Conservation (phyloP, 495 filamentous ascomycete genomes). For the Aspergillus sclerotiicarbonarius region DNA sequence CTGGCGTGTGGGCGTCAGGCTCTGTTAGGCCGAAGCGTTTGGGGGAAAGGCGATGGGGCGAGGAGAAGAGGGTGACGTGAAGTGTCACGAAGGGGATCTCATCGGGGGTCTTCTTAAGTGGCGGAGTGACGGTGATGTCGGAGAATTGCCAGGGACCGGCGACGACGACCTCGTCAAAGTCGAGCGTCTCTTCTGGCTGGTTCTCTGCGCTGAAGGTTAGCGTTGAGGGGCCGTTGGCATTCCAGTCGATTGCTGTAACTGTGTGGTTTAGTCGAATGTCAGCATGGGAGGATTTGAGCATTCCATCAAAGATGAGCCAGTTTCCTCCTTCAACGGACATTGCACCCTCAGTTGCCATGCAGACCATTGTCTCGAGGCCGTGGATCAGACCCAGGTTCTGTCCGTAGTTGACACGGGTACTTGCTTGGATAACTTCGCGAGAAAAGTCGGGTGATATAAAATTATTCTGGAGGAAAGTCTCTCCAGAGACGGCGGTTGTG, state of each 20-base stretch:
- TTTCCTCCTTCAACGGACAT: conserved; percentile 82
- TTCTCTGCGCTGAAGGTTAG: conserved; percentile 43
- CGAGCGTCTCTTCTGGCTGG: conserved; percentile 23
- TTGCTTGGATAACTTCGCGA: conserved; percentile 85
- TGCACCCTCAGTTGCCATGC: conserved; percentile 86
- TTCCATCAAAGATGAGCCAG: conserved; percentile 88
- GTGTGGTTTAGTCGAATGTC: conserved; percentile 65
- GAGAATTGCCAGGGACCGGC: conserved; percentile 75
- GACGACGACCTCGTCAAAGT: conserved; percentile 78
- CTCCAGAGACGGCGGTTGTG: conserved; percentile 66
- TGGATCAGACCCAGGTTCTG: conserved; percentile 84
- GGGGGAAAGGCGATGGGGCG: conserved; percentile 65
- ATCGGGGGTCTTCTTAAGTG: conserved; percentile 57
- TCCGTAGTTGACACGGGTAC: conserved; percentile 92
- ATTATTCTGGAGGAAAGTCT: conserved; percentile 67
- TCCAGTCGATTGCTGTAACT: conserved; percentile 58
- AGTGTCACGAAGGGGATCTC: conserved; percentile 77
- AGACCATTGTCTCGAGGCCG: conserved; percentile 88
- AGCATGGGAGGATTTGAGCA: conserved; percentile 65
- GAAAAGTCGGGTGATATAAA: conserved; percentile 64
- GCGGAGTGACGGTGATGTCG: conserved; percentile 55
- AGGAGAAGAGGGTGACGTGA: conserved; percentile 86
- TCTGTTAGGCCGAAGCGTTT: conserved; percentile 64
- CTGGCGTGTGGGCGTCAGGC: conserved; percentile 56
- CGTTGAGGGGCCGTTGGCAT: conserved; percentile 47